Conservation (phyloP, 2,329 filamentous ascomycete species). For the Malbranchea zuffiana region DNA sequence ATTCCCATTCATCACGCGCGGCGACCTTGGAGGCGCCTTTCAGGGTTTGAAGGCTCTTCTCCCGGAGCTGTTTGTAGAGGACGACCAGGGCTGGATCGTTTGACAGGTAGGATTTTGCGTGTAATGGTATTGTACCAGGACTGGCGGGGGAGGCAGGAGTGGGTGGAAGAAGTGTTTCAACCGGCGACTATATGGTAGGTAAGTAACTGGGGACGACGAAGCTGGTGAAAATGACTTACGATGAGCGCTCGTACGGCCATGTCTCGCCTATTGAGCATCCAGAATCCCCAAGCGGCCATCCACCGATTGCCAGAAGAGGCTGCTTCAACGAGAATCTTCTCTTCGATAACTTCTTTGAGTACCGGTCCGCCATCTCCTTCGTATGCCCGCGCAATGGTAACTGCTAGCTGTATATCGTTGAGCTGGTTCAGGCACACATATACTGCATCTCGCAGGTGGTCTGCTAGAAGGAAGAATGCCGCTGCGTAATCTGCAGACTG, state of each 20-base stretch:
- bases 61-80: constrained; percentile 74
- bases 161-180: constrained; percentile 54
- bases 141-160: constrained; percentile 46
- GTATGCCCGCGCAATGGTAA: constrained; percentile 78
- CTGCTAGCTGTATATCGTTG: constrained; percentile 77
- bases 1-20: constrained; percentile 72
- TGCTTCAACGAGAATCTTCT: constrained; percentile 67
- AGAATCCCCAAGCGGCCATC: constrained; percentile 92
- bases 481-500: constrained; percentile 66
- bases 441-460: constrained; percentile 72
- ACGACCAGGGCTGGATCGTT: constrained; percentile 85
- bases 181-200: constrained; percentile 51
- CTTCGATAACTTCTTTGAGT: constrained; percentile 61
- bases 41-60: constrained; percentile 70
- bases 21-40: constrained; percentile 74
- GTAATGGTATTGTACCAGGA: constrained; percentile 47
- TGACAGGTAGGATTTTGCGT: constrained; percentile 68
- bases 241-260: constrained; percentile 77
- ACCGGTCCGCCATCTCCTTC: constrained; percentile 79
- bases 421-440: constrained; percentile 79
- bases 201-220: constrained; percentile 3
- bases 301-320: constrained; percentile 77
- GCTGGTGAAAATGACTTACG: constrained; percentile 38
- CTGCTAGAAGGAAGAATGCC: constrained; percentile 86
- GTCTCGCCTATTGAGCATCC: constrained; percentile 72